These are phyloP conservation scores for Wickerhamomyces tratensis DNA, from an alignment of 805 yeast genomes.

Conservation along the genomic window DNA sequence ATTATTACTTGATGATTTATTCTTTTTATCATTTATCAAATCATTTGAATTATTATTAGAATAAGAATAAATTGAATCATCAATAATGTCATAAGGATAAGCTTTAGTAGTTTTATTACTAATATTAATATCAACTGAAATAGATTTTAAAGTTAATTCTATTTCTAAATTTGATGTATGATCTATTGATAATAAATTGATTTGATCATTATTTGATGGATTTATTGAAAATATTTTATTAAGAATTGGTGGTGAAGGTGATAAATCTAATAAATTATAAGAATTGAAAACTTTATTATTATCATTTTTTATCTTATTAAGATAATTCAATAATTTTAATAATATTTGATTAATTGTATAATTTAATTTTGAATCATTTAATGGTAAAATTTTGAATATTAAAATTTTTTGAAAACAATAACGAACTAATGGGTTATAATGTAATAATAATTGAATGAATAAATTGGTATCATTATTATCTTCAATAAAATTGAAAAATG, in stretches of 20 bases:
- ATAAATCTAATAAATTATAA: conserved; percentile 4
- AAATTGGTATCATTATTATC: conserved; percentile 40
- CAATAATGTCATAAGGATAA: conserved; percentile 55
- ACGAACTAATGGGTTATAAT: conserved; percentile 74
- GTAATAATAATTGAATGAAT: conserved; percentile 56
- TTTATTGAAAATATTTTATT: conserved; percentile 39
- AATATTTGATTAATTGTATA: no score
- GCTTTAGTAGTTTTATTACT: no score
- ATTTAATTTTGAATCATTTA: no score
- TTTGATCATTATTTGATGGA: conserved; percentile 14
- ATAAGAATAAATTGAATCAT: conserved; percentile 46
- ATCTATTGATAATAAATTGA: not conserved
- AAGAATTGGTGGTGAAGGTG: conserved; percentile 28
- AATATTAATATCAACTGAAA: no score
- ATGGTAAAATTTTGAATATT: conserved; percentile 48
- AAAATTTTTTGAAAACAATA: conserved; percentile 57
- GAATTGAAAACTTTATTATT: no score
- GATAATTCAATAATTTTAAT: no score
- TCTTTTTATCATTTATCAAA: no score
- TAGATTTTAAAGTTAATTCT: no score
- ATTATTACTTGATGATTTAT: no score
- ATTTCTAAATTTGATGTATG: not conserved
- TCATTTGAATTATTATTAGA: conserved; percentile 3
- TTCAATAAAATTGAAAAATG: conserved; percentile 39
- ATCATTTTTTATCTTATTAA: not conserved